Base-by-base conservation (phyloP, 2,329 filamentous ascomycete species). In the Nothophoma quercina region DNA sequence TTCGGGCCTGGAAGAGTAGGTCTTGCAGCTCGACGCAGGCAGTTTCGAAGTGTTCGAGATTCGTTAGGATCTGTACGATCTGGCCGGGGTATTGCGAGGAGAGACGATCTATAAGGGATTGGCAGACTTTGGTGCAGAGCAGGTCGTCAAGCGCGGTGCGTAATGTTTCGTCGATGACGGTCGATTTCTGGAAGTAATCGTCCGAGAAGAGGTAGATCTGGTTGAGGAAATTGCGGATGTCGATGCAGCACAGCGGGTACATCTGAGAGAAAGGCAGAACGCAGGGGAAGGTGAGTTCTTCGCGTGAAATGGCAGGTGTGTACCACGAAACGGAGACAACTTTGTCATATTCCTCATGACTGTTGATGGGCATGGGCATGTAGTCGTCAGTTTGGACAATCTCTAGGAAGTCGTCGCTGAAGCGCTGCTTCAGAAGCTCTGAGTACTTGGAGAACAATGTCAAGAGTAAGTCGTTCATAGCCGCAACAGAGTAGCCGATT, bases 261-360 rank as follows among this genome's bases (percentile, higher is more conserved):
- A 99, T 99, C 67, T 98, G 93, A 10, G 93, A 97, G 73, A 99
- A 99, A 0, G 95, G 96, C 1, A 99, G 80, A n/a, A 97, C 91
- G 64, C 89, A 96, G 5, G 95, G 96, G 71, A 96, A 96, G 10
- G 83, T 87, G 65, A 96, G 83, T 62, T 95, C 86, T 55, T 93
- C 86, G 23, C 84, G 78, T 15, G 87, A 78, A 64, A 90, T 91
- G 25, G 96, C 91, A 34, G 93, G 93, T 1, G 85, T 88, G 73
- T 96, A 98, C 93, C 93, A 99, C 77, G 90, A 96, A 55, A 98
- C 92, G 56, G 92, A 95, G 59, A 97, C 85, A 28, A 99, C 93
- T 68, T 97, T 96, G 66, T 96, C 91, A 70, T 96, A 98, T 68
- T 98, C 93, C 65, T 96, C 93, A 13, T 83, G 77, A 16, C 89